Conservation (phyloP, 169 alveolate genomes). For the Besnoitia besnoiti region DNA sequence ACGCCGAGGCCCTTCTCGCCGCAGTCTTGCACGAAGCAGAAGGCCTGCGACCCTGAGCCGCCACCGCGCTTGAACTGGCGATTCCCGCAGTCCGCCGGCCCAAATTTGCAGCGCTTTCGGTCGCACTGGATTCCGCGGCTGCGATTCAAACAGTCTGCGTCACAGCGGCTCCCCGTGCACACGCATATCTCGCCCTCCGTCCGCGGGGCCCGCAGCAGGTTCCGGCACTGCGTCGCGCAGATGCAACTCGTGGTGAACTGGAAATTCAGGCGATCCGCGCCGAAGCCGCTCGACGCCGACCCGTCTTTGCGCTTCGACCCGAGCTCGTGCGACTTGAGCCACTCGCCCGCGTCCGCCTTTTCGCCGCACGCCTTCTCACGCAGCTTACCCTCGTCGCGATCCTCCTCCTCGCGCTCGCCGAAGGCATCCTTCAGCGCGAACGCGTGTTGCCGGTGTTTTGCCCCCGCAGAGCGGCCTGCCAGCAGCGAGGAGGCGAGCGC, state of each 20-base stretch:
- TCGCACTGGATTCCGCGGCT: conserved; percentile 47
- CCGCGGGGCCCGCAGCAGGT: conserved; percentile 40
- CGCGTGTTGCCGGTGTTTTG: no score
- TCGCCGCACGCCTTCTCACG: neutral
- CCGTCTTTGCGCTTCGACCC: no score
- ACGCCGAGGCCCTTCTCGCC: conserved; percentile 40
- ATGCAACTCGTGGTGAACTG: conserved; percentile 7
- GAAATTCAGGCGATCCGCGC: conserved; percentile 10
- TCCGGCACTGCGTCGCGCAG: conserved; percentile 18
- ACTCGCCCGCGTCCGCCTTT: neutral
- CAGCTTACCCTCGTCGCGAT: neutral
- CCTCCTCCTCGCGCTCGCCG: neutral
- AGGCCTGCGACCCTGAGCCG: neutral
- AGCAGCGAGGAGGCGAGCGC: neutral
- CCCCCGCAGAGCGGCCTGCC: no score
- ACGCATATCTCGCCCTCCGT: conserved; percentile 6
- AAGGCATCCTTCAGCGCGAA: neutral
- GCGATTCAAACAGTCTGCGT: conserved; percentile 33
- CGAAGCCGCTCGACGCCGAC: neutral
- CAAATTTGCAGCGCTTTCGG: conserved; percentile 4
- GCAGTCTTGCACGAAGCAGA: conserved; percentile 29
- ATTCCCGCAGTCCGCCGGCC: conserved; percentile 50
- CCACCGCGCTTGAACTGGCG: conserved; percentile 37
- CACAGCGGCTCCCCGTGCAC: conserved; percentile 11
- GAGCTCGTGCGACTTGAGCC: no score